Evolutionary conservation across 805 yeast species (phyloP), one percentile per base, ranked within the genome.

Genomic region (Jamesozyma lodderae): DNA sequence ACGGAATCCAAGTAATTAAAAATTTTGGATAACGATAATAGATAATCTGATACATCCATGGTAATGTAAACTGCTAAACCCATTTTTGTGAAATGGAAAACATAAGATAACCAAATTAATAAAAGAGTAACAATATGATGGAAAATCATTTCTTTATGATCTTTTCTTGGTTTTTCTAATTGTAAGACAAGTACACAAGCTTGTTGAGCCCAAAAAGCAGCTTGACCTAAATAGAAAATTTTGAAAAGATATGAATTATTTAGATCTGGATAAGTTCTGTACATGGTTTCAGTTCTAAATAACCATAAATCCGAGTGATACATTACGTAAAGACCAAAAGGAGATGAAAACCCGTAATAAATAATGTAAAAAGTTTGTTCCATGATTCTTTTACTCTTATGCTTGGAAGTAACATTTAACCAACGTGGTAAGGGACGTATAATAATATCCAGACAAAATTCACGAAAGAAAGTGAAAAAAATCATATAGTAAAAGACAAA

Each of bases 201-300:
- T 64, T 92, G 98, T 66, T 92, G 99, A 17, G 87, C 78, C 99
- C 99, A 92, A 62, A 86, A 92, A 4, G 96, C 82, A 5, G 97
- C 96, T 66, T 92, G 97, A 30, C 83, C 77, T 44, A 92, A 67
- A 59, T 92, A 92, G 57, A 81, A 92, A 11, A 77, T 60, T 65
- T 92, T 92, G 67, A 82, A 81, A 40, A 70, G 66, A 43, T 66
- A 70, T 40, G 73, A 80, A 54, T 82, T 83, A 24, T 80, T 69
- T 43, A 73, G 68, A 64, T 92, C 97, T 6, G 99, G 98, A 59
- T 81, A 90, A 19, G 73, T 66, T 42, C 59, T 70, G 62, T 86
- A 92, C 68, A 90, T 82, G 26, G 84, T 77, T 3, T 76, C 68
- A 3, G 96, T 92, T 57, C 83, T 73, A 62, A 92, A 92, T 55